Evolutionary conservation across 2,329 filamentous ascomycete species (phyloP).

Genomic region (Colletotrichum zoysiae): DNA sequence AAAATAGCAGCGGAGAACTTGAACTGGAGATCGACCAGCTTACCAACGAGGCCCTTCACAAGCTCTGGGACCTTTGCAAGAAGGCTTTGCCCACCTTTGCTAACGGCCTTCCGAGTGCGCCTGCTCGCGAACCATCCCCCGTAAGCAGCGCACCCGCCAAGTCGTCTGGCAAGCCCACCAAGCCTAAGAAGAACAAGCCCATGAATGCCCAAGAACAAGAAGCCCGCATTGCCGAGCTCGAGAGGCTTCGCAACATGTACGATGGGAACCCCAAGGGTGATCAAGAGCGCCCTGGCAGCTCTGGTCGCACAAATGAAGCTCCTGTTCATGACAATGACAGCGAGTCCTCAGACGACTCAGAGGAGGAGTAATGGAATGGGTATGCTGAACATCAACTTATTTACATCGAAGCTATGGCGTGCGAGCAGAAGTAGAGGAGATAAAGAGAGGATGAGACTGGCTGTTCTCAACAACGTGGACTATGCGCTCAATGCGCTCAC

Average conservation of each 20-base stretch:
- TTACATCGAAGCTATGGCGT: not conserved
- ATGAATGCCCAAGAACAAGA: slow-evolving; percentile 80
- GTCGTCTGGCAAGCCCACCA: slow-evolving; percentile 54
- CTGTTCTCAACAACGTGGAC: not conserved
- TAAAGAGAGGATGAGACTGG: not conserved
- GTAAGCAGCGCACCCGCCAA: slow-evolving; percentile 48
- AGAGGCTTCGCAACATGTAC: slow-evolving; percentile 63
- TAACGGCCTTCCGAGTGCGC: slow-evolving; percentile 48
- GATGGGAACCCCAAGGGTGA: slow-evolving; percentile 48
- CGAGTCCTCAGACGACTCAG: slow-evolving; percentile 62
- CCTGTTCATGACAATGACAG: slow-evolving; percentile 43
- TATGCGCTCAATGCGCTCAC: not conserved
- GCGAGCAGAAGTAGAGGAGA: not conserved
- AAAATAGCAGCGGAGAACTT: slow-evolving; percentile 70
- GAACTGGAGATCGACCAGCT: slow-evolving; percentile 71
- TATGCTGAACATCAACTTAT: slow-evolving; percentile 2
- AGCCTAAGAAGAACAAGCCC: slow-evolving; percentile 80
- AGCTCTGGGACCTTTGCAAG: slow-evolving; percentile 62
- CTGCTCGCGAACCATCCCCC: slow-evolving; percentile 49
- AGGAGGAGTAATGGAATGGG: slow-evolving; percentile 54
- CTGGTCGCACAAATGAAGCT: slow-evolving; percentile 38
- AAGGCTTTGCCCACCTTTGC: slow-evolving; percentile 58
- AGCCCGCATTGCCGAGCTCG: slow-evolving; percentile 71
- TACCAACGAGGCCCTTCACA: slow-evolving; percentile 66
- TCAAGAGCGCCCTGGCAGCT: slow-evolving; percentile 47